Conservation (phyloP, 2,329 filamentous ascomycete species). For the Phialemonium atrogriseum region DNA sequence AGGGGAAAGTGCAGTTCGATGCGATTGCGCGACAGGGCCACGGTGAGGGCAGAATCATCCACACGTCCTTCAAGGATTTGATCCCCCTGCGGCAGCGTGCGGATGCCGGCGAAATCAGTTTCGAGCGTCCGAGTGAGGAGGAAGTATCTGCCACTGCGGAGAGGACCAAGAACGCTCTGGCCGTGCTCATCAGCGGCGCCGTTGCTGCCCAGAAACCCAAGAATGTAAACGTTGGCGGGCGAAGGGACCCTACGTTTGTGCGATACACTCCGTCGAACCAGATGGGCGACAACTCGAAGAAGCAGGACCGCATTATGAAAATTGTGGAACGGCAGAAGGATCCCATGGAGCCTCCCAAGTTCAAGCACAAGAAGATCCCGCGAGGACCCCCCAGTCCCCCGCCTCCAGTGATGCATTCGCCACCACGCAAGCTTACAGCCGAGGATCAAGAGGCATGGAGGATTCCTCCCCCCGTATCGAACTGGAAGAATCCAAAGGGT, state of each 20-base stretch:
- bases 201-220: constrained; percentile 93
- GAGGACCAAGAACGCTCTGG: constrained; percentile 79
- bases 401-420: constrained; percentile 89
- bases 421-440: constrained; percentile 87
- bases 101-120: constrained; percentile 82
- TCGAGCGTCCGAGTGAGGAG: constrained; percentile 77
- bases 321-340: constrained; percentile 92
- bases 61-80: constrained; percentile 93
- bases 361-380: constrained; percentile 98
- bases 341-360: constrained; percentile 94
- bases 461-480: constrained; percentile 76
- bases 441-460: constrained; percentile 97
- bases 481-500: constrained; percentile 99
- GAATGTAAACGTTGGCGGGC: constrained; percentile 73
- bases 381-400: constrained; percentile 87
- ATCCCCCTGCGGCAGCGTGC: constrained; percentile 91
- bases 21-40: constrained; percentile 90
- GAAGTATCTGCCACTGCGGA: constrained; percentile 78
- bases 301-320: constrained; percentile 96
- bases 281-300: constrained; percentile 81
- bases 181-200: constrained; percentile 73
- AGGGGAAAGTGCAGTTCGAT: constrained; percentile 94
- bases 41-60: constrained; percentile 72
- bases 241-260: constrained; percentile 86
- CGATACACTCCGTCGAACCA: constrained; percentile 93